Conservation (phyloP, 495 filamentous ascomycete genomes). For the Tirmania nivea region DNA sequence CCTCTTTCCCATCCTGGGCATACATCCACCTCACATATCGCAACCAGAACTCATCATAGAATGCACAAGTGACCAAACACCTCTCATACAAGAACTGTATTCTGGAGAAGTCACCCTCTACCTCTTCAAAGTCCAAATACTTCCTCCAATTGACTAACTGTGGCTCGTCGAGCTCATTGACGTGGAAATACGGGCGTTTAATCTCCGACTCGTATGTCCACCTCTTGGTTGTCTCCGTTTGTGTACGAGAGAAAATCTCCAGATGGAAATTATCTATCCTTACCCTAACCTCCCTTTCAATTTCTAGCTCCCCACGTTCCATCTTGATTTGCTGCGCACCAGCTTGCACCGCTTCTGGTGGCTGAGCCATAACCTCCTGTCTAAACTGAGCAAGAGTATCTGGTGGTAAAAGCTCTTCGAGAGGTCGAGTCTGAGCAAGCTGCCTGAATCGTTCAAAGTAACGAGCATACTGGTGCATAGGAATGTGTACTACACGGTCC, state of each 20-base stretch:
- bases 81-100: slow-evolving; percentile 79
- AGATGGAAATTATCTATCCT: slow-evolving; percentile 63
- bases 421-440: slow-evolving; percentile 47
- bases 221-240: slow-evolving; percentile 74
- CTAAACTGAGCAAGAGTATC: slow-evolving; percentile 49
- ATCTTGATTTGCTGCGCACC: slow-evolving; percentile 30
- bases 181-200: slow-evolving; percentile 93
- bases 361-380: slow-evolving; percentile 43
- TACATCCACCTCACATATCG: slow-evolving; percentile 96
- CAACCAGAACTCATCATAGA: slow-evolving; percentile 96
- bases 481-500: slow-evolving; percentile 69
- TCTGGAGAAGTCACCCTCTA: slow-evolving; percentile 52
- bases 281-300: slow-evolving; percentile 61
- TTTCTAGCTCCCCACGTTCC: slow-evolving; percentile 41
- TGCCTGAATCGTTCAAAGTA: slow-evolving; percentile 85
- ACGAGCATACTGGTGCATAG: slow-evolving; percentile 88
- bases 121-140: slow-evolving; percentile 92
- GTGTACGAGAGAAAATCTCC: slow-evolving; percentile 59
- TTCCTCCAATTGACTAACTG: slow-evolving; percentile 88
- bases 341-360: slow-evolving; percentile 26
- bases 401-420: slow-evolving; percentile 47
- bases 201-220: slow-evolving; percentile 92
- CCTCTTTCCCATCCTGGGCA: slow-evolving; percentile 55
- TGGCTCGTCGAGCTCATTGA: slow-evolving; percentile 68
- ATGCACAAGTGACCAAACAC: slow-evolving; percentile 73